Conservation (phyloP, 805 yeast species). For the Zygoascus bituminiphila region DNA sequence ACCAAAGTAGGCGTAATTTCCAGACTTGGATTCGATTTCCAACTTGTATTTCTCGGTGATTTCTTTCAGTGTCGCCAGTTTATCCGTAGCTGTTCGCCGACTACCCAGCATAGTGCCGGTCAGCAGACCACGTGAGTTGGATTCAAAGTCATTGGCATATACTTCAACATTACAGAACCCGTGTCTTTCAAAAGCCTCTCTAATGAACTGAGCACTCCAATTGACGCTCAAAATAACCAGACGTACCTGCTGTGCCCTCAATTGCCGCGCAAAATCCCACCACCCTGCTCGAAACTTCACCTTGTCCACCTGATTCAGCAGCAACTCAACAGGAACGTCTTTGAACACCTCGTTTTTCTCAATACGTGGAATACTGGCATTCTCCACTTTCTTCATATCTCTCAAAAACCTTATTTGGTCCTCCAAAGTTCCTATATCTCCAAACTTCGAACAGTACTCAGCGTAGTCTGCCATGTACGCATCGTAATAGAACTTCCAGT, state of each 20-base stretch:
- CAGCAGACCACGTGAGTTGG: slow-evolving; percentile 22
- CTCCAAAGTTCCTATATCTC: slow-evolving; percentile 28
- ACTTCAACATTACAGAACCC: slow-evolving; percentile 29
- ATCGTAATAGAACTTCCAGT: slow-evolving; percentile 38
- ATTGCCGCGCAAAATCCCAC: slow-evolving; percentile 26
- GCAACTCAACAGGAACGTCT: slow-evolving; percentile 30
- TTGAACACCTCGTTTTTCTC: slow-evolving; percentile 34
- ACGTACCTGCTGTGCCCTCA: slow-evolving; percentile 27
- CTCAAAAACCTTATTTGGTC: slow-evolving; percentile 41
- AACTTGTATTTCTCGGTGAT: slow-evolving; percentile 10
- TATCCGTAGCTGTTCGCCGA: slow-evolving; percentile 50
- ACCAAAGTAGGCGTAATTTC: slow-evolving; percentile 42
- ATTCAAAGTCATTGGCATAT: slow-evolving; percentile 42
- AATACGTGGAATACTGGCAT: slow-evolving; percentile 39
- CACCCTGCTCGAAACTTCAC: slow-evolving; percentile 37
- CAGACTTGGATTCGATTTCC: slow-evolving; percentile 14
- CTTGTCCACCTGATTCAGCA: slow-evolving; percentile 31
- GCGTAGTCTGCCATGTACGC: slow-evolving; percentile 35
- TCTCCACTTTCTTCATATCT: slow-evolving; percentile 40
- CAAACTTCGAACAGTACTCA: slow-evolving; percentile 27
- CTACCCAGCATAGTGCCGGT: slow-evolving; percentile 24
- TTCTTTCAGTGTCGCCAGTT: slow-evolving; percentile 26
- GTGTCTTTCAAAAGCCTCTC: slow-evolving; percentile 22
- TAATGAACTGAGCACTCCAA: slow-evolving; percentile 49
- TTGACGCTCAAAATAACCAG: slow-evolving; percentile 48